These are phyloP conservation scores for Alternaria metachromatica DNA, from an alignment of 2,329 filamentous ascomycete species.

Conservation along the genomic window DNA sequence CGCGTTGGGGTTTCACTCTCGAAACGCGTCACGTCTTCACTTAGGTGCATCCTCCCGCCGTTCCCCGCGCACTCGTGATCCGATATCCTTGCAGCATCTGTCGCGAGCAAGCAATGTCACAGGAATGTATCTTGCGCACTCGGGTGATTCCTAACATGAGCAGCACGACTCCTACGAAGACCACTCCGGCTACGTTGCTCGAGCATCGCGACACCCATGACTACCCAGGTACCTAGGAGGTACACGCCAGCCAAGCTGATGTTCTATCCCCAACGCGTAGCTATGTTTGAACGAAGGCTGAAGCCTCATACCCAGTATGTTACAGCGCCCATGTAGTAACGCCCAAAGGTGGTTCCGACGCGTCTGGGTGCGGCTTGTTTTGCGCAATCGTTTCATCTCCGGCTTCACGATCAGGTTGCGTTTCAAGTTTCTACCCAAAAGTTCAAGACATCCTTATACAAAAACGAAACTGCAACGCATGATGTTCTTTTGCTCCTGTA, in stretches of 20 bases:
- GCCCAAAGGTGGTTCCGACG: background rate
- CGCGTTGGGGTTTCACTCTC: background rate
- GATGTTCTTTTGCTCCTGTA: background rate
- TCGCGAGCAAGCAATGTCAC: background rate
- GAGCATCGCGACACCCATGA: background rate
- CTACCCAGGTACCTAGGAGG: too few species aligned
- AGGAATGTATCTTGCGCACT: background rate
- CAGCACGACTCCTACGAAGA: background rate
- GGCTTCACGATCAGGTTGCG: constrained; percentile 23
- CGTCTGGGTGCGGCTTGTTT: background rate
- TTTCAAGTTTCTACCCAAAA: constrained; percentile 24
- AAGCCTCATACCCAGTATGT: background rate
- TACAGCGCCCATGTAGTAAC: background rate
- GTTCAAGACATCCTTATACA: background rate
- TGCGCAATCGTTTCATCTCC: constrained; percentile 29
- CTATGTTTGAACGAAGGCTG: background rate
- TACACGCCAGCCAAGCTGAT: background rate
- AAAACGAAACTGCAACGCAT: background rate
- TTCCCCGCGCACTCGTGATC: background rate
- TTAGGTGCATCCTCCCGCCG: background rate
- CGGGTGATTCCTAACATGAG: too few species aligned
- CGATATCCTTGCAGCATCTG: background rate
- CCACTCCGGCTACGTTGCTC: background rate
- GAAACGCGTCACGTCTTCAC: background rate
- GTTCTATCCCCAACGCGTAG: background rate